phyloP scores from a whole-genome alignment of 495 filamentous ascomycete genomes.

The Cairneyella variabilis region DNA sequence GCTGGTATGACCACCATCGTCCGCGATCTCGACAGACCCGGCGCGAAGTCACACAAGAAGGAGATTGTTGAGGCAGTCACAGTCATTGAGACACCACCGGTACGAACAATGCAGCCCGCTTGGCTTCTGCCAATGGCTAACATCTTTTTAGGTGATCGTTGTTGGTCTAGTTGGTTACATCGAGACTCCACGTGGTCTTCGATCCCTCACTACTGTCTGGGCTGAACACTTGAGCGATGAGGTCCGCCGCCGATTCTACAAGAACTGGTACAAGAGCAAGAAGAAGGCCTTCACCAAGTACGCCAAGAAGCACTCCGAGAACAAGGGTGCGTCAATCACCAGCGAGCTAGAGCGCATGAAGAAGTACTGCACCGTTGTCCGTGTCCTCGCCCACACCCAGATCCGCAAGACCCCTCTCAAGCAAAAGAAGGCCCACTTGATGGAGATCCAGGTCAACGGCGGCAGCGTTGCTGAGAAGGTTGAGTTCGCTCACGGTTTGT shows the following conservation, averaged over 20 bases:
- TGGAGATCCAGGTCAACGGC: constrained; percentile 99
- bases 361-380: constrained; percentile 99
- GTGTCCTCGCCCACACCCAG: constrained; percentile 98
- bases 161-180: constrained; percentile 99
- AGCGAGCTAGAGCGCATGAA: constrained; percentile 99
- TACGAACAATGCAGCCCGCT: constrained; percentile 73
- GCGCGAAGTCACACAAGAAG: constrained; percentile 99
- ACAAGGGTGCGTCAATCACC: constrained; percentile 79
- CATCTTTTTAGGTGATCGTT: constrained; percentile 83
- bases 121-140: constrained; percentile 53
- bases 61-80: constrained; percentile 99
- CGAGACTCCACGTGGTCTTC: constrained; percentile 98
- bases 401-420: constrained; percentile 98
- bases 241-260: constrained; percentile 99
- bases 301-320: constrained; percentile 98
- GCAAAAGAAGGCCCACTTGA: constrained; percentile 99
- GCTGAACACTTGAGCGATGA: constrained; percentile 98
- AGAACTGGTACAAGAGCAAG: constrained; percentile 99
- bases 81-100: constrained; percentile 98
- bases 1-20: constrained; percentile 99
- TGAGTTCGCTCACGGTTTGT: constrained; percentile 85
- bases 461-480: constrained; percentile 94
- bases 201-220: constrained; percentile 99
- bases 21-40: constrained; percentile 98
- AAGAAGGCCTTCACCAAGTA: constrained; percentile 99